Base-by-base conservation (phyloP, 345 rosid species). In the Aurinia saxatilis region DNA sequence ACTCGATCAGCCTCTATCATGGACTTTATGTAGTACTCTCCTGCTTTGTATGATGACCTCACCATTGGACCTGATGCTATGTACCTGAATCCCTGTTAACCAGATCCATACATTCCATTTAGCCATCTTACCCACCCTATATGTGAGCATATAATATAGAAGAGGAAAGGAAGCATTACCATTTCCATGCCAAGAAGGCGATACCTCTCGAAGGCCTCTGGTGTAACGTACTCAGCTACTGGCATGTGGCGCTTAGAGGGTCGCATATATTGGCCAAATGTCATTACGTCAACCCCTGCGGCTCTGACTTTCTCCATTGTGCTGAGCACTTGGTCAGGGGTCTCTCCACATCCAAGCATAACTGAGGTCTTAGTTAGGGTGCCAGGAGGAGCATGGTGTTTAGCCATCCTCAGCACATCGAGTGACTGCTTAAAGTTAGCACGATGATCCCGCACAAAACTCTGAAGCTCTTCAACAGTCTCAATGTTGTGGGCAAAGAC, bases 11-110 rank as follows among this genome's bases (percentile, higher is more conserved):
- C 74, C 46, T 93, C 97, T 46, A 93, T 87, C 99, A 93, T 93
- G 53, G 96, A 90, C 69, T 88, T 93, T 74, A 93, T 93, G 76
- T 90, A 93, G 81, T 82, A 88, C 75, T 95, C 99, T 44, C 97
- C 96, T 1, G 97, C 99, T 81, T 95, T 95, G 84, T 90, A 95
- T 8, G 99, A 95, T 49, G 99, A 95, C 75, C 96, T 82, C 57
- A 95, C 99, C 99, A 90, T 90, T 30, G 97, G 97, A 51, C 99
- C 97, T 41, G 96, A 95, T 63, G 97, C 99, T 44, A 95, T 97
- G 16, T 87, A 93, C 21, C 99, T 90, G 60, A 90, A 95, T 68
- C 99, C 97, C 97, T 90, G 83, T 53, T 29, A n/a, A 41, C 66
- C 73, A 65, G 1, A 19, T 23, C 51, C 47, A 27, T 13, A 34